Conservation (phyloP, 2,329 filamentous ascomycete genomes). For the Purpureocillium takamizusanense region DNA sequence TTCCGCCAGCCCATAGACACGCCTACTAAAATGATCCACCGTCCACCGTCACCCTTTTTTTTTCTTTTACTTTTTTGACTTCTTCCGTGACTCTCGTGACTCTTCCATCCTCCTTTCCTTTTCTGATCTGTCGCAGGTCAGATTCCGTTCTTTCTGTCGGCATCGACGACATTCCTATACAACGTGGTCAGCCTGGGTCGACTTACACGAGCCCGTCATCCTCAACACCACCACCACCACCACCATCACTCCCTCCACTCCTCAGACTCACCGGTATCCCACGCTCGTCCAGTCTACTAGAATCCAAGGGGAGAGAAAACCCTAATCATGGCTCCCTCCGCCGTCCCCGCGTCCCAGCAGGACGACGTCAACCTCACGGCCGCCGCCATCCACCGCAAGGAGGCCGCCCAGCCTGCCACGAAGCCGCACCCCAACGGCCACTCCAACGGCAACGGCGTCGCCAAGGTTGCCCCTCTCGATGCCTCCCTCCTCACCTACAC, state of each 20-base stretch:
- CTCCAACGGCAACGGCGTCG: conserved; percentile 22
- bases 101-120: too few relatives aligned
- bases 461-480: conserved; percentile 46
- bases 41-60: not conserved
- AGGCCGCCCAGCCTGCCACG: conserved; percentile 19
- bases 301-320: not conserved
- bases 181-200: too few relatives aligned
- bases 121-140: too few relatives aligned
- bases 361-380: conserved; percentile 40
- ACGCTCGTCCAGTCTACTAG: not conserved
- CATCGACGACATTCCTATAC: too few relatives aligned
- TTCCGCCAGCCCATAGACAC: not conserved
- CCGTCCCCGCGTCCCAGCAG: conserved; percentile 27
- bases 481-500: conserved; percentile 52
- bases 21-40: not conserved
- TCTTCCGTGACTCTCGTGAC: not conserved
- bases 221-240: not conserved
- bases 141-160: too few relatives aligned
- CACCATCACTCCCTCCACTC: not conserved
- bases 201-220: too few relatives aligned
- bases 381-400: conserved; percentile 41
- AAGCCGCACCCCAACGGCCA: conserved; percentile 20
- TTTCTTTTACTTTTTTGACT: not conserved
- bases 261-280: not conserved
- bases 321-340: conserved; percentile 38